Base-by-base conservation (phyloP, 2,329 filamentous ascomycete species). In the Alternaria viburni region DNA sequence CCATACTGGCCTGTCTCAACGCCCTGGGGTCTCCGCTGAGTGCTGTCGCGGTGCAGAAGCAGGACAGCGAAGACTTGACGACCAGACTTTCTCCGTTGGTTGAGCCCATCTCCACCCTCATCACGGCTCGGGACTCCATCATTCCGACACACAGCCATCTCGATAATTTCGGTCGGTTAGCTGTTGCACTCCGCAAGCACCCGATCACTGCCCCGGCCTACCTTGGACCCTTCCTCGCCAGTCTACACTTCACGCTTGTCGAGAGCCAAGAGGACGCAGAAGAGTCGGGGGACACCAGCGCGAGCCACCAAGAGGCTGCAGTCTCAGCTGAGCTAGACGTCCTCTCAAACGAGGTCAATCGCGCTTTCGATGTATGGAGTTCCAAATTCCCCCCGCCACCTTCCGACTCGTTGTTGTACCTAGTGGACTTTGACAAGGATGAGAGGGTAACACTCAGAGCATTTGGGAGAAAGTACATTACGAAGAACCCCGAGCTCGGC, bases 31-130 rank as follows among this genome's bases (percentile, higher is more conserved):
- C 15, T 36, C 32, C 15, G 32, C 8, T 36, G 15, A n/a, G 32
- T 2, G 32, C 32, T 7, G 32, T 36, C 32, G 32, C 32, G 2
- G 32, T 2, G 32, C 15, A 2, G 32, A 36, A 36, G 32, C 32
- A 1, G 1, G 15, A 36, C 1, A 36, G 1, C 32, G 15, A 3
- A 9, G 32, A n/a, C 4, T 1, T 36, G 2, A 5, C 32, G 4
- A 36, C 3, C 32, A 36, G 15, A 5, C 15, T 36, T 9, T 36
- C 0, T 4, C 15, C 32, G 8, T 4, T 36, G 15, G 15, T 36
- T 4, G 32, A n/a, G 1, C 32, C 32, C 1, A 36, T 36, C 2
- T 36, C 32, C 8, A 36, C 4, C 3, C 32, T 36, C 32, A 10
- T 36, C 32, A 3, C 15, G 1, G 32, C 15, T 36, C 15, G 15